Conservation (phyloP, 2,329 filamentous ascomycete species). For the Sphaceloma murrayae region DNA sequence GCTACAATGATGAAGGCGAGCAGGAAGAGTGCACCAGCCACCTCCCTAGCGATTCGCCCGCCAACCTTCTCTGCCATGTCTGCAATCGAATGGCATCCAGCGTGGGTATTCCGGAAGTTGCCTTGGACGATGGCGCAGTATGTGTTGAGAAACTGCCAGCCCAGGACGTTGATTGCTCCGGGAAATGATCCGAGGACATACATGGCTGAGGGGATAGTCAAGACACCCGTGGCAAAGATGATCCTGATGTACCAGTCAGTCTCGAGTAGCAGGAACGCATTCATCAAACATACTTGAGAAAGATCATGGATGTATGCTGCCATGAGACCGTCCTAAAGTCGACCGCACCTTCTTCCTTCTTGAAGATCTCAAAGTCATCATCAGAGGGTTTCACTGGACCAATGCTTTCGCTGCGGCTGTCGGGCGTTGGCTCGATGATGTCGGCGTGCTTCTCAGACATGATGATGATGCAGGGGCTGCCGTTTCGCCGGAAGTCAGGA, state of each 20-base stretch:
- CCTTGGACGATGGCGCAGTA: conserved; percentile 43
- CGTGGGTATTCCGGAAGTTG: conserved; percentile 43
- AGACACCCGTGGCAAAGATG: conserved; percentile 42
- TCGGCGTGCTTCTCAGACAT: conserved; percentile 10
- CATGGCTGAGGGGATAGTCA: conserved; percentile 42
- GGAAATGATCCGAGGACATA: conserved; percentile 40
- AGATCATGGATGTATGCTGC: conserved; percentile 44
- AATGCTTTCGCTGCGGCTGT: conserved; percentile 3
- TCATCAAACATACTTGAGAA: conserved; percentile 34
- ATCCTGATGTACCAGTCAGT: conserved; percentile 22
- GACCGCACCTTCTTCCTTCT: conserved; percentile 38
- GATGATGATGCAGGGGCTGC: neutral
- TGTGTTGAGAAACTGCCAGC: conserved; percentile 41
- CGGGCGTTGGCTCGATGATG: conserved; percentile 9
- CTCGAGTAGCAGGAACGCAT: neutral
- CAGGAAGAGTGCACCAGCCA: conserved; percentile 48
- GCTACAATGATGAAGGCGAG: conserved; percentile 49
- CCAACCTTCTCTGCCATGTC: conserved; percentile 52
- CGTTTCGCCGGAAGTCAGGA: no score
- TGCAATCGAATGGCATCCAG: conserved; percentile 44
- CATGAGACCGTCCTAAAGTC: conserved; percentile 47
- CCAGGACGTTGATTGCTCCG: conserved; percentile 40
- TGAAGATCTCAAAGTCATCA: conserved; percentile 42
- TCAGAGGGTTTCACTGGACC: neutral
- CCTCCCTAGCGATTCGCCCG: conserved; percentile 42